Conservation (phyloP, 2,329 filamentous ascomycete species). For the Kalmusia sp. region DNA sequence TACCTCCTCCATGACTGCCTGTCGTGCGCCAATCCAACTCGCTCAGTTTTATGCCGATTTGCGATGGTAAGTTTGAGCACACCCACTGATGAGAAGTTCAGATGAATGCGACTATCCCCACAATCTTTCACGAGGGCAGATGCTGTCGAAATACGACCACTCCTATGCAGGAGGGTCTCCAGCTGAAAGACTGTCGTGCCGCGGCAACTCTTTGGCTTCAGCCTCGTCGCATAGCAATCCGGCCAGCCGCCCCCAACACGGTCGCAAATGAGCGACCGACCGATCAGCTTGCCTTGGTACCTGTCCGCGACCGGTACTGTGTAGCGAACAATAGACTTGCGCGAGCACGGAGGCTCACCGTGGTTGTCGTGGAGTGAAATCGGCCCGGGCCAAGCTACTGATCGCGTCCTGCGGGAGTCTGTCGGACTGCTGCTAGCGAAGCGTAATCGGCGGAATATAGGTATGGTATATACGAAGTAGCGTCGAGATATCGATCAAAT, state of each 20-base stretch:
- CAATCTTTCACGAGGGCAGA: not conserved
- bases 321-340: too few species aligned
- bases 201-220: not conserved
- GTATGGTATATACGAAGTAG: not conserved
- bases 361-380: not conserved
- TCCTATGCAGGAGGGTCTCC: not conserved
- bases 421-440: not conserved
- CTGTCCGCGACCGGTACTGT: not conserved
- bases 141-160: not conserved
- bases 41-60: not conserved
- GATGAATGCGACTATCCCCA: too few species aligned
- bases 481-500: not conserved
- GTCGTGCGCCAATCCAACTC: not conserved
- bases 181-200: not conserved
- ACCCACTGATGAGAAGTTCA: not conserved
- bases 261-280: not conserved
- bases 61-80: not conserved
- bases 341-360: not conserved
- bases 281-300: not conserved
- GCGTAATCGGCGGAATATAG: not conserved
- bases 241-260: not conserved
- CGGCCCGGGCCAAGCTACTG: not conserved
- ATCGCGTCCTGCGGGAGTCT: not conserved
- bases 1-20: slow-evolving; percentile 32
- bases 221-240: slow-evolving; percentile 2